phyloP scores from a whole-genome alignment of 2,329 filamentous ascomycete species.

The Claviceps capensis region DNA sequence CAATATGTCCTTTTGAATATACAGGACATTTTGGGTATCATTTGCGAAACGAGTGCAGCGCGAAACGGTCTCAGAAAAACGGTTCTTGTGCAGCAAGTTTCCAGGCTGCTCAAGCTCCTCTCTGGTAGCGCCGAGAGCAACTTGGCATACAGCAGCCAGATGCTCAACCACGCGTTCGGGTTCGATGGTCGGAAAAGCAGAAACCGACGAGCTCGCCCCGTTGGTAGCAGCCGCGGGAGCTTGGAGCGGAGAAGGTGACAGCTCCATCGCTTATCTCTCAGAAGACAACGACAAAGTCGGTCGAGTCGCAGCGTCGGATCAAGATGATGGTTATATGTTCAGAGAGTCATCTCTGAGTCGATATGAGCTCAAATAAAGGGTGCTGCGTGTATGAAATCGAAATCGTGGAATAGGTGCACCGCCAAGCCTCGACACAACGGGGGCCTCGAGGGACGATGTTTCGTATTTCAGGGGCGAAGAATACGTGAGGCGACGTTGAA shows the following conservation, averaged over 20 bases:
- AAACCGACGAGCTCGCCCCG: conserved; percentile 22
- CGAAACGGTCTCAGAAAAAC: conserved; percentile 66
- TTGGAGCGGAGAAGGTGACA: conserved; percentile 31
- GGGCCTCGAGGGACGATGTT: background rate
- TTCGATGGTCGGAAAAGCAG: conserved; percentile 46
- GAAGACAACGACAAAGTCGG: background rate
- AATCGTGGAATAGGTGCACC: background rate
- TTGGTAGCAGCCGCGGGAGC: conserved; percentile 27
- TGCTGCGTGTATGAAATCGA: background rate
- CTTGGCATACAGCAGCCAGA: conserved; percentile 54
- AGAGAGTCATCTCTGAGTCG: conserved; percentile 1
- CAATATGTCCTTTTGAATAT: conserved; percentile 73
- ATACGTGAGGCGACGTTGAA: background rate
- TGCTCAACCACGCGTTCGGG: conserved; percentile 59
- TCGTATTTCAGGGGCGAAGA: background rate
- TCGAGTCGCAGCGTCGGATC: background rate
- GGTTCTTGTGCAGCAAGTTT: conserved; percentile 65
- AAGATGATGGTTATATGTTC: background rate
- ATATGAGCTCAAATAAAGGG: background rate
- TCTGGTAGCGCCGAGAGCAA: conserved; percentile 60
- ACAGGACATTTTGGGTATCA: conserved; percentile 76
- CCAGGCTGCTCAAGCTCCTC: conserved; percentile 68
- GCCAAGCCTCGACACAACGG: background rate
- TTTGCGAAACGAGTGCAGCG: conserved; percentile 80
- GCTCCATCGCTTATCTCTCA: conserved; percentile 33